Percentiles rank a stretch among this genome's conserved stretches.
phyloP scores from a whole-genome alignment of 2,329 filamentous ascomycete genomes.

The Tolypocladium pustulatum region DNA sequence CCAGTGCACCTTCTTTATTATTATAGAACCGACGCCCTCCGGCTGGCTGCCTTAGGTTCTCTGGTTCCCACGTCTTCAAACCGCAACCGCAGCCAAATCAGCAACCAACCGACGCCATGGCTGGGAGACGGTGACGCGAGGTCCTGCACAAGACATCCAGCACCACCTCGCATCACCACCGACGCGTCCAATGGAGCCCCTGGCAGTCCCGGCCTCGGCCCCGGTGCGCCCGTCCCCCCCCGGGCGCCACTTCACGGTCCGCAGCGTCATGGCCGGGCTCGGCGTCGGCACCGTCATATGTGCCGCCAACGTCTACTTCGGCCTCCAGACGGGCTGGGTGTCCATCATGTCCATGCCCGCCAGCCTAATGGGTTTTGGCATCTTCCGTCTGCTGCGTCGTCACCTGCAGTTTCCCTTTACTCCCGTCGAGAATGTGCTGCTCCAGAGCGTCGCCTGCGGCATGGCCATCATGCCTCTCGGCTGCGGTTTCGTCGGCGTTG shows the following conservation, averaged over 20 bases:
- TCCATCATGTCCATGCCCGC: conserved; percentile 95
- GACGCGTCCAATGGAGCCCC: neutral
- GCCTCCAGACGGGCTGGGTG: conserved; percentile 69
- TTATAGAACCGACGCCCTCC: neutral
- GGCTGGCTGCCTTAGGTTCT: neutral
- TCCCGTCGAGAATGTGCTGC: conserved; percentile 90
- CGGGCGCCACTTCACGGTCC: conserved; percentile 69
- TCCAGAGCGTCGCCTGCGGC: conserved; percentile 89
- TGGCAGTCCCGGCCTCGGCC: conserved; percentile 7
- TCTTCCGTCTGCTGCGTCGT: conserved; percentile 71
- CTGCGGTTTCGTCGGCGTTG: conserved; percentile 87
- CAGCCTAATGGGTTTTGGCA: conserved; percentile 85
- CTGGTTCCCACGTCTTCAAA: neutral
- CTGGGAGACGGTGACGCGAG: neutral
- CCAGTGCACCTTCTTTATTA: too few relatives aligned
- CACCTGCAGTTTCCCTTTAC: conserved; percentile 74
- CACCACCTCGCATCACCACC: neutral
- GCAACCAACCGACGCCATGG: neutral
- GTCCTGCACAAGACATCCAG: neutral
- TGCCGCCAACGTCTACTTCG: conserved; percentile 98
- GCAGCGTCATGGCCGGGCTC: conserved; percentile 70
- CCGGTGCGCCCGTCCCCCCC: conserved; percentile 13
- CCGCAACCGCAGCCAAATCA: neutral
- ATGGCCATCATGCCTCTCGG: conserved; percentile 96
- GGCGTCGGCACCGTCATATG: conserved; percentile 83